phyloP scores from a whole-genome alignment of 805 yeast genomes.

The Myxozyma vanderwaltii region DNA sequence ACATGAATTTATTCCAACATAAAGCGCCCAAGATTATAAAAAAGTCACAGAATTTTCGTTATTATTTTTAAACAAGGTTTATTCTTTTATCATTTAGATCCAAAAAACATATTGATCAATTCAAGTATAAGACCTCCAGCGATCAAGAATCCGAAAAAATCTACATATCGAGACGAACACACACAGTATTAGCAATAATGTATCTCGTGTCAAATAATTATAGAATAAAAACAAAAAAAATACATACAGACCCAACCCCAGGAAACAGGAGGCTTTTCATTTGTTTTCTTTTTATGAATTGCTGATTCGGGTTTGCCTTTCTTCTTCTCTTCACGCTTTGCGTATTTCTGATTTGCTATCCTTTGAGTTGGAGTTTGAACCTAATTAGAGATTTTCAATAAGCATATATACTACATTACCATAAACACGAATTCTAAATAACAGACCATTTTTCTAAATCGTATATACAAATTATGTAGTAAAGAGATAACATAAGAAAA shows the following conservation, averaged over 20 bases:
- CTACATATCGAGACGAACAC: too few relatives aligned
- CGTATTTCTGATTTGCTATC: conserved; percentile 81
- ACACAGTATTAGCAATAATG: too few relatives aligned
- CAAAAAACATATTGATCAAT: conserved; percentile 21
- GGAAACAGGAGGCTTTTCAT: conserved; percentile 55
- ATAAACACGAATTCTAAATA: too few relatives aligned
- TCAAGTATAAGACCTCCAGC: conserved; percentile 31
- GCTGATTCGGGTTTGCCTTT: conserved; percentile 68
- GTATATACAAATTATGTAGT: too few relatives aligned
- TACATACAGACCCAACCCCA: conserved; percentile 65
- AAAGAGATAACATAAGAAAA: too few relatives aligned
- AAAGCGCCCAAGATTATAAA: too few relatives aligned
- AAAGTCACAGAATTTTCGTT: too few relatives aligned
- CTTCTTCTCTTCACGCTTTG: conserved; percentile 68
- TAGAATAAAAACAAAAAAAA: not conserved
- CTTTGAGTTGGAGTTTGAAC: conserved; percentile 85
- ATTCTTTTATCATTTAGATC: too few relatives aligned
- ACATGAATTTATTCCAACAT: too few relatives aligned
- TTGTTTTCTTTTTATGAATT: conserved; percentile 34
- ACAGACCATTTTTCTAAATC: too few relatives aligned
- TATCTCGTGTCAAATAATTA: too few relatives aligned
- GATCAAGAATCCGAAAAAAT: conserved; percentile 23
- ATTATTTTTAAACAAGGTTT: too few relatives aligned
- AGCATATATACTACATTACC: not conserved
- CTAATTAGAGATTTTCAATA: conserved; percentile 7